These are phyloP conservation scores for Chenopodium quinoa DNA, from an alignment of 148 eudicot genomes.

Conservation along the genomic window DNA sequence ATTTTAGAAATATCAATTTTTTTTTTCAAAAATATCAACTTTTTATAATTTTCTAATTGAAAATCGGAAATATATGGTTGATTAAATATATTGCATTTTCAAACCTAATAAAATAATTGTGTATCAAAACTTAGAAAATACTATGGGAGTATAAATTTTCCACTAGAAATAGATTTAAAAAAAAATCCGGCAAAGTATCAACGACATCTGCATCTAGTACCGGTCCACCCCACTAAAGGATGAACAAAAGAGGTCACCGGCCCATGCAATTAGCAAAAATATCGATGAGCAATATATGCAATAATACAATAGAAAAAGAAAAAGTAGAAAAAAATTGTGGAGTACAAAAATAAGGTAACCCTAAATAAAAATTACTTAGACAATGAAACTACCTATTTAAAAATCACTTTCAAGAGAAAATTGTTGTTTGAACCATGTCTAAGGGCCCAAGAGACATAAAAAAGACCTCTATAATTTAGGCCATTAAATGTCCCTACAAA, in stretches of 20 bases:
- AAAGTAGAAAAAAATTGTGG: neutral
- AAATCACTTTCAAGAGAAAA: neutral
- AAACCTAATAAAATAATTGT: too few species aligned
- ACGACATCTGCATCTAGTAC: neutral
- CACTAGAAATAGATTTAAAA: too few species aligned
- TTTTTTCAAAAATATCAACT: too few species aligned
- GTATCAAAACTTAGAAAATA: too few species aligned
- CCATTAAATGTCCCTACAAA: neutral
- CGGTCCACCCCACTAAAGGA: neutral
- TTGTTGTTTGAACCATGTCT: neutral
- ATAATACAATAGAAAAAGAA: neutral
- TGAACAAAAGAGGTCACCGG: neutral
- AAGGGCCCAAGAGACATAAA: conserved; percentile 1
- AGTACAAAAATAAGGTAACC: neutral
- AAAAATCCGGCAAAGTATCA: neutral
- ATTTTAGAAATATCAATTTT: too few species aligned
- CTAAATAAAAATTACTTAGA: neutral
- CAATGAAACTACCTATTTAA: neutral
- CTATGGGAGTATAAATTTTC: too few species aligned
- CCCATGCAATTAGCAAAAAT: neutral
- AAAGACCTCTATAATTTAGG: neutral
- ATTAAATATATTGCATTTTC: too few species aligned
- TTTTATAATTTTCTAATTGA: too few species aligned
- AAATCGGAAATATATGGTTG: too few species aligned
- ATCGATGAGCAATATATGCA: conserved; percentile 1